Conservation (phyloP, 805 yeast genomes). For the Candida oleophila region DNA sequence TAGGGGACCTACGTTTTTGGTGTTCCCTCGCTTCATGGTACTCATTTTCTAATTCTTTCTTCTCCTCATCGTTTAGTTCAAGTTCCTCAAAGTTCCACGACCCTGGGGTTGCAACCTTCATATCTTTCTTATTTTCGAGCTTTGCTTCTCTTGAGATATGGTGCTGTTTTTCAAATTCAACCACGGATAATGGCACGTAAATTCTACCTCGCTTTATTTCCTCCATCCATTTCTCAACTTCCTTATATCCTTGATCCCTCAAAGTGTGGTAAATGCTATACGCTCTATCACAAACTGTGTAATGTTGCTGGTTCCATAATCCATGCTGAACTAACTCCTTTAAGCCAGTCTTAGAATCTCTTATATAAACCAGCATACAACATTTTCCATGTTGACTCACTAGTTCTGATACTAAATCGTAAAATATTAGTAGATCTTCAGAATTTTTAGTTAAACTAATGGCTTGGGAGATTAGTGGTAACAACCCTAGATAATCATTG, state of each 20-base stretch:
- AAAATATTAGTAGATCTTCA: slow-evolving; percentile 21
- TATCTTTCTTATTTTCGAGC: not conserved
- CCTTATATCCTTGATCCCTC: slow-evolving; percentile 7
- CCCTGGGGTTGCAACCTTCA: slow-evolving; percentile 4
- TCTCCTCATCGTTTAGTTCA: not conserved
- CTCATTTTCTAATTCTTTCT: not conserved
- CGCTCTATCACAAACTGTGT: slow-evolving; percentile 18
- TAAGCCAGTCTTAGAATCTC: slow-evolving; percentile 20
- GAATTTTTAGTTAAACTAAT: slow-evolving; percentile 20
- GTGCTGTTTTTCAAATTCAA: not conserved
- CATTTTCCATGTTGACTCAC: slow-evolving; percentile 28
- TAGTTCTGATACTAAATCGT: slow-evolving; percentile 20
- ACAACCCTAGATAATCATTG: slow-evolving; percentile 26
- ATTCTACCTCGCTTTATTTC: slow-evolving; percentile 13
- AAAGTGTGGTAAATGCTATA: slow-evolving; percentile 20
- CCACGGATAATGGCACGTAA: slow-evolving; percentile 7
- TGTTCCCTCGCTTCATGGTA: not conserved
- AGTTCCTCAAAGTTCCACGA: slow-evolving; percentile 3
- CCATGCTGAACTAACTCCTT: slow-evolving; percentile 35
- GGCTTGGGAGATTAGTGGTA: slow-evolving; percentile 37
- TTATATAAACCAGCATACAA: slow-evolving; percentile 32
- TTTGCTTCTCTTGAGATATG: not conserved
- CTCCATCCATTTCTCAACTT: slow-evolving; percentile 11
- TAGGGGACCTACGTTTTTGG: not conserved
- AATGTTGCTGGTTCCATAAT: slow-evolving; percentile 25